Evolutionary conservation across 2,329 filamentous ascomycete species (phyloP).

Genomic region (Grosmannia penicillata): DNA sequence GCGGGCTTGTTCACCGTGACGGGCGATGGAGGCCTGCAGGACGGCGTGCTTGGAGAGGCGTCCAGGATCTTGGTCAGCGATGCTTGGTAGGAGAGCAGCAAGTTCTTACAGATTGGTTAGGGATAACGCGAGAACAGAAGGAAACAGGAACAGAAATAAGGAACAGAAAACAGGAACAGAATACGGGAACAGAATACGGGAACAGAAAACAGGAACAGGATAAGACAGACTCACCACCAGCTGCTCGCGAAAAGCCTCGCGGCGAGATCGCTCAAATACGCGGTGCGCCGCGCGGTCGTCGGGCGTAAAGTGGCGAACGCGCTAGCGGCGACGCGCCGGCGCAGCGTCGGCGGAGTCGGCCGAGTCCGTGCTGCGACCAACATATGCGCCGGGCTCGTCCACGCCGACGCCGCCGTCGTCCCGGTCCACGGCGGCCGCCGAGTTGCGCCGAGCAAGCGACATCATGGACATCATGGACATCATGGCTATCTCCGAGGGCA

Average conservation of each 20-base stretch:
- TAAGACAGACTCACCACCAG: slow-evolving; percentile 1
- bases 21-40: slow-evolving; percentile 5
- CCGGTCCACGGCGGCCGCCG: too few relatives aligned
- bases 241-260: slow-evolving; percentile 6
- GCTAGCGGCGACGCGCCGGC: not conserved
- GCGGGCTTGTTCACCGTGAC: slow-evolving; percentile 2
- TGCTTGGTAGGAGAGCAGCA: slow-evolving; percentile 1
- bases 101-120: slow-evolving; percentile 1
- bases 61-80: slow-evolving; percentile 1
- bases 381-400: too few relatives aligned
- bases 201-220: too few relatives aligned
- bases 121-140: too few relatives aligned
- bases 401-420: too few relatives aligned
- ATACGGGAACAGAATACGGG: too few relatives aligned
- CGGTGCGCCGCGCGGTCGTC: slow-evolving; percentile 6
- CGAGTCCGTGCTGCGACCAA: too few relatives aligned
- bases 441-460: too few relatives aligned
- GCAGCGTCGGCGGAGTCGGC: too few relatives aligned
- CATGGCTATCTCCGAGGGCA: not conserved
- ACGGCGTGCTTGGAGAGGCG: slow-evolving; percentile 7
- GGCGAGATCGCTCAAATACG: slow-evolving; percentile 5
- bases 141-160: not conserved
- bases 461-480: too few relatives aligned
- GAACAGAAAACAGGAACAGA: not conserved
- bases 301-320: slow-evolving; percentile 5